Conservation (phyloP, 257 asterid species). For the Solanum neorickii region DNA sequence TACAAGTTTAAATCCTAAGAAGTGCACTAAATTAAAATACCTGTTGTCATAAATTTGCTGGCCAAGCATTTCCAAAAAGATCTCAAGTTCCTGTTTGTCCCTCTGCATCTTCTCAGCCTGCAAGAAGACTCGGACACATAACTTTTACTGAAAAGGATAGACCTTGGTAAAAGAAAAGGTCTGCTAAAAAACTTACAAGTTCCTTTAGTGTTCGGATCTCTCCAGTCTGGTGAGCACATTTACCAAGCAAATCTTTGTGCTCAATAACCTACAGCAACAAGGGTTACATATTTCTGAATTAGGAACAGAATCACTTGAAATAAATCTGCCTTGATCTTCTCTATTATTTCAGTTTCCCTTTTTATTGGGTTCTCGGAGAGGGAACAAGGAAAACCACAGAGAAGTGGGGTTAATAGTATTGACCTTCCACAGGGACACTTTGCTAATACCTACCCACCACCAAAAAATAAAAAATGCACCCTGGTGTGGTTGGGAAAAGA, state of each 20-base stretch:
- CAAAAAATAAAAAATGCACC: neutral
- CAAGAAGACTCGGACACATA: conserved; percentile 1
- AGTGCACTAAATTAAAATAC: conserved; percentile 17
- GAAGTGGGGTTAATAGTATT: neutral
- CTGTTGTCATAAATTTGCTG: conserved; percentile 77
- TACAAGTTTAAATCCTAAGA: neutral
- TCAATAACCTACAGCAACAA: conserved; percentile 54
- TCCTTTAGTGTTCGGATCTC: conserved; percentile 65
- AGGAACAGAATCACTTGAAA: neutral
- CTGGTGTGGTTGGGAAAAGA: neutral
- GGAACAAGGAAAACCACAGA: neutral
- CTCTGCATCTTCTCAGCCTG: conserved; percentile 80
- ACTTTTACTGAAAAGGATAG: neutral
- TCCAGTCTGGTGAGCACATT: conserved; percentile 39
- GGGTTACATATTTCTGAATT: neutral
- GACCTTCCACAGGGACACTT: neutral
- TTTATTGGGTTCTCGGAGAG: neutral
- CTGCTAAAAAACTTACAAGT: conserved; percentile 34
- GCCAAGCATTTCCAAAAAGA: conserved; percentile 75
- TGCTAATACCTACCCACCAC: neutral
- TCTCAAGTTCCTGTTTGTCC: conserved; percentile 71
- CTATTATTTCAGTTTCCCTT: neutral
- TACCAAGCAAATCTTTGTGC: conserved; percentile 46
- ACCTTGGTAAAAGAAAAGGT: neutral
- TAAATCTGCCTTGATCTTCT: neutral